phyloP scores from a whole-genome alignment of 495 filamentous ascomycete genomes.

The Tirmania nivea region DNA sequence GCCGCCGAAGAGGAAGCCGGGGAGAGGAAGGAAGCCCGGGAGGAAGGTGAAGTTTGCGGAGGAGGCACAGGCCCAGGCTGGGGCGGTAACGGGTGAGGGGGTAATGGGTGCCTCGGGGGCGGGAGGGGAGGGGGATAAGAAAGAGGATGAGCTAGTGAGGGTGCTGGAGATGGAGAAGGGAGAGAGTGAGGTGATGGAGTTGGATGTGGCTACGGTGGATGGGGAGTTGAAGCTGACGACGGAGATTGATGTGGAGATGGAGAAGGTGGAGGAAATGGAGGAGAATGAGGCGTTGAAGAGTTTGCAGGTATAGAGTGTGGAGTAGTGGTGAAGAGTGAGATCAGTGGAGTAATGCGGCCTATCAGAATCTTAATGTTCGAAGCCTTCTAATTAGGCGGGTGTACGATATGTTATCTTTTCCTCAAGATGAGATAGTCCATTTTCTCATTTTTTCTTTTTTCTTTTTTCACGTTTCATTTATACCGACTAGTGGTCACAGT shows the following conservation, averaged over 20 bases:
- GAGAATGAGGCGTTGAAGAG: neutral
- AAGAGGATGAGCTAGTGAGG: neutral
- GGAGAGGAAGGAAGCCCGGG: conserved; percentile 14
- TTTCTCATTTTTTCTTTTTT: too few species aligned
- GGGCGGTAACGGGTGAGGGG: neutral
- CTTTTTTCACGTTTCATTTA: too few species aligned
- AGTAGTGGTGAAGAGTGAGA: neutral
- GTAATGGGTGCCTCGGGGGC: neutral
- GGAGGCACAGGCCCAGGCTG: neutral
- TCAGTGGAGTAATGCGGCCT: neutral
- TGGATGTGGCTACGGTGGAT: conserved; percentile 3
- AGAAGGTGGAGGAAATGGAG: neutral
- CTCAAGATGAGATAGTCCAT: too few species aligned
- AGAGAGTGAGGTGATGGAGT: neutral
- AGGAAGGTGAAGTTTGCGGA: conserved; percentile 20
- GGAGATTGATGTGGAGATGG: neutral
- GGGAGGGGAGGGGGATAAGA: neutral
- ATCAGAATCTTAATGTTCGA: neutral
- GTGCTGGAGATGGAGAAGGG: neutral
- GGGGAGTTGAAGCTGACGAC: neutral
- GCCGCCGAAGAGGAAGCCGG: conserved; percentile 53
- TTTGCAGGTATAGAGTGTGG: neutral
- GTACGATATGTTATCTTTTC: too few species aligned
- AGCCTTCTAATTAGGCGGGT: too few species aligned
- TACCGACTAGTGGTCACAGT: too few species aligned